phyloP scores from a whole-genome alignment of 495 filamentous ascomycete species.

The Aspergillus olivimuriae region DNA sequence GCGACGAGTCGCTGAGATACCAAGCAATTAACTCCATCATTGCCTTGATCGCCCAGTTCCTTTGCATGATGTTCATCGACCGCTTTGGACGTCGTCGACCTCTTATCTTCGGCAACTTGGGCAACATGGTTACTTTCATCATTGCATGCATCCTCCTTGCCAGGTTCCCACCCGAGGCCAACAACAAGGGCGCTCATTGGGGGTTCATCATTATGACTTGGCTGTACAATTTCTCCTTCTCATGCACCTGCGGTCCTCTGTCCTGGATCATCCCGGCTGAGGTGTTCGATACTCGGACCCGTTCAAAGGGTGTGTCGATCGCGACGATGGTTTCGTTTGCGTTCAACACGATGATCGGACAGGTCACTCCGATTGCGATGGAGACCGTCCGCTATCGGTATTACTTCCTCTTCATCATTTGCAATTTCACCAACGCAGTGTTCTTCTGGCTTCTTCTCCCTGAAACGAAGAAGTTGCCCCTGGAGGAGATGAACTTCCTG shows the following conservation, averaged over 20 bases:
- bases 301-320: slow-evolving; percentile 60
- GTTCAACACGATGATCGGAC: slow-evolving; percentile 70
- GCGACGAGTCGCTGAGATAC: slow-evolving; percentile 60
- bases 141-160: slow-evolving; percentile 44
- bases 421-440: slow-evolving; percentile 50
- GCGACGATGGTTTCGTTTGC: slow-evolving; percentile 60
- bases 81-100: slow-evolving; percentile 58
- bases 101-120: slow-evolving; percentile 59
- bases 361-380: slow-evolving; percentile 59
- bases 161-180: slow-evolving; percentile 44
- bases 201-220: slow-evolving; percentile 69
- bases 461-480: slow-evolving; percentile 58
- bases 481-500: slow-evolving; percentile 66
- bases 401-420: slow-evolving; percentile 53
- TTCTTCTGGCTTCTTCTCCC: slow-evolving; percentile 60
- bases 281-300: slow-evolving; percentile 63
- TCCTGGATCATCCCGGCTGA: slow-evolving; percentile 62
- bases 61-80: slow-evolving; percentile 64
- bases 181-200: slow-evolving; percentile 57
- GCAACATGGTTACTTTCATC: slow-evolving; percentile 56
- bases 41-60: slow-evolving; percentile 56
- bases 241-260: slow-evolving; percentile 56
- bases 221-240: slow-evolving; percentile 66
- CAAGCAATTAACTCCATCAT: slow-evolving; percentile 66
- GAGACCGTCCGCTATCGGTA: slow-evolving; percentile 42